Base-by-base conservation (phyloP, 2,329 filamentous ascomycete genomes). In the Stylonectria norvegica region DNA sequence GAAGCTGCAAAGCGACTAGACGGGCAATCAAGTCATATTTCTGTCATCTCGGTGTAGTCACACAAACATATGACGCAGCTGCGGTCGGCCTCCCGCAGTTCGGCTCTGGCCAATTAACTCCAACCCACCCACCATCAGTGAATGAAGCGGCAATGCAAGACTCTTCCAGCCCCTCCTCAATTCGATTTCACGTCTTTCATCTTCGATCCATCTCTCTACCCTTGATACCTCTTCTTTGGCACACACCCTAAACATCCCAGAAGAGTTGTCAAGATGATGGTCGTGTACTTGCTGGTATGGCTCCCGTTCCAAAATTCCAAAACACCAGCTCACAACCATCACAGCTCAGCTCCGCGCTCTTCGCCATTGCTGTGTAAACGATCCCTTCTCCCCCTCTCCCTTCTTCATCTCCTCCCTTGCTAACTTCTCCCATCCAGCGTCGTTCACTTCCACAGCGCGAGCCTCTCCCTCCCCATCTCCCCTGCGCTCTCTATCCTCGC, bases 401-500 rank as follows among this genome's bases (percentile, higher is more conserved):
- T 7, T 6, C 6, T 28, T 23, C 29, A 7, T 28, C 8, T 25
- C 30, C 45, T 38, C n/a, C 48, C 25, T 36, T 28, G 6, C 34
- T 20, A 18, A 29, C 14, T 7, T 19, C 12, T 9, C n/a, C n/a
- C n/a, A n/a, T n/a, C n/a, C 40, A 72, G 69, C 10, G 58, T 66
- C 50, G 55, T 67, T 36, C 67, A 71, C 49, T 52, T 68, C 51
- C 61, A 63, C 46, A 58, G 55, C 41, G 43, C 57, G 12, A 57
- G 55, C 35, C 63, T 72, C 28, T 69, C 67, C 17, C 66, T 73
- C 5, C 67, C 68, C 19, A 50, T 71, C 36, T 57, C 65, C 2
- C 53, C 63, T 0, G 41, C 32, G 32, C 36, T 68, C 7, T 66
- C 68, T 18, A 49, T 70, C 38, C 42, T 67, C 11, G 57, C 63